Percentiles rank a stretch among this genome's conserved stretches.
phyloP scores from a whole-genome alignment of 108 stramenopile species.

The Poteriospumella lacustris region DNA sequence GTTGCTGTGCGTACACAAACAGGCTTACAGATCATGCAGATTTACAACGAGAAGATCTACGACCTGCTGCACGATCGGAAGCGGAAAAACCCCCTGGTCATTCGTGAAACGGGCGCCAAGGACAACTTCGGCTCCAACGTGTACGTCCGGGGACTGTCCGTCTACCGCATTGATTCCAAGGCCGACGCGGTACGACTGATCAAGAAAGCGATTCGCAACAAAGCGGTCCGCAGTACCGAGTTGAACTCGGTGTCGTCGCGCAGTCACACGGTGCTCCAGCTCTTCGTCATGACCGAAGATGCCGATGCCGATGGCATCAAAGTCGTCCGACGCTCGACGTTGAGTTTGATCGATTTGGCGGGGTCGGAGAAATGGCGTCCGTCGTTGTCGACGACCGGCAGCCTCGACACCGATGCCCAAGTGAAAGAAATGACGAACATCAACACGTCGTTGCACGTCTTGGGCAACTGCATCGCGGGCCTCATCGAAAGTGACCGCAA shows the following conservation, averaged over 20 bases:
- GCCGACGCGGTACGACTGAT: background rate
- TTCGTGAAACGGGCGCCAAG: too few species aligned
- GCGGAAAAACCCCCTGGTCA: slow-evolving; percentile 3
- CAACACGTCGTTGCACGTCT: slow-evolving; percentile 20
- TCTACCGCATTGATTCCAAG: background rate
- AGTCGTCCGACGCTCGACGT: background rate
- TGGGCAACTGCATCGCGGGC: background rate
- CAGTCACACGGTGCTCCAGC: slow-evolving; percentile 18
- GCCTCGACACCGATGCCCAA: background rate
- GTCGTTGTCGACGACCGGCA: background rate
- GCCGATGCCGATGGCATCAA: background rate
- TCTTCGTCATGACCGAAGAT: background rate
- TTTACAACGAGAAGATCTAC: background rate
- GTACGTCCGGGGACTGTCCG: background rate
- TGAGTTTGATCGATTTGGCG: slow-evolving; percentile 11
- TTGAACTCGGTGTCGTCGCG: slow-evolving; percentile 4
- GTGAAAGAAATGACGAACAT: slow-evolving; percentile 16
- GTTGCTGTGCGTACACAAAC: too few species aligned
- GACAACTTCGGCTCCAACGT: background rate
- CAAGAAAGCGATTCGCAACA: background rate
- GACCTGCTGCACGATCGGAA: background rate
- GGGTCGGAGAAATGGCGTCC: slow-evolving; percentile 1
- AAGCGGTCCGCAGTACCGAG: background rate
- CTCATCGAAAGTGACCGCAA: background rate
- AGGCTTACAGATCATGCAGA: too few species aligned